Percentiles rank a stretch among this genome's conserved stretches.
phyloP scores from a whole-genome alignment of 1,139 yeast genomes.

The Debaryomycetaceae sp. region DNA sequence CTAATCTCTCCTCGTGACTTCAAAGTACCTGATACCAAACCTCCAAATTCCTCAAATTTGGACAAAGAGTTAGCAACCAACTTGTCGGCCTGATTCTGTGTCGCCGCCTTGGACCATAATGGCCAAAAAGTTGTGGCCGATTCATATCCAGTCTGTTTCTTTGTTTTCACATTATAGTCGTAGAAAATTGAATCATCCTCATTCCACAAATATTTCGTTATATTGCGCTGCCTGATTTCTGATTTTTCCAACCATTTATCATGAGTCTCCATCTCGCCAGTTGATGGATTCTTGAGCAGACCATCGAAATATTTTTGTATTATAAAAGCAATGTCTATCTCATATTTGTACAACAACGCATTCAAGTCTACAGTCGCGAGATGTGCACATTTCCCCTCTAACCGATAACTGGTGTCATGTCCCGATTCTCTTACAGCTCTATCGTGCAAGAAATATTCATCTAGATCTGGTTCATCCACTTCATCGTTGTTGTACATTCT shows the following conservation, averaged over 20 bases:
- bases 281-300: slow-evolving; percentile 24
- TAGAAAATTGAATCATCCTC: slow-evolving; percentile 74
- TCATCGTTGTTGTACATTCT: slow-evolving; percentile 63
- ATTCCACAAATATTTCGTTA: slow-evolving; percentile 81
- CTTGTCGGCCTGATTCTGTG: slow-evolving; percentile 66
- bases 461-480: slow-evolving; percentile 73
- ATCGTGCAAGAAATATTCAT: slow-evolving; percentile 87
- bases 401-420: slow-evolving; percentile 88
- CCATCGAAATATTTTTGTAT: slow-evolving; percentile 58
- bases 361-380: slow-evolving; percentile 91
- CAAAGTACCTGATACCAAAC: slow-evolving; percentile 82
- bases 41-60: slow-evolving; percentile 83
- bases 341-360: slow-evolving; percentile 85
- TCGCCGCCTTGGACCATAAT: slow-evolving; percentile 77
- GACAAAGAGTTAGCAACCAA: slow-evolving; percentile 60
- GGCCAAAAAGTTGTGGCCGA: slow-evolving; percentile 94
- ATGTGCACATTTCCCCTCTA: slow-evolving; percentile 87
- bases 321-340: slow-evolving; percentile 71
- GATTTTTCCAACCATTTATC: slow-evolving; percentile 62
- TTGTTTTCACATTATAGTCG: slow-evolving; percentile 71
- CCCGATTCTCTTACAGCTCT: slow-evolving; percentile 96
- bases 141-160: slow-evolving; percentile 64
- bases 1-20: slow-evolving; percentile 72
- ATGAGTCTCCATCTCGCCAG: slow-evolving; percentile 43
- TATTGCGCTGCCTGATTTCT: slow-evolving; percentile 46